These are phyloP conservation scores for Neurospora sp. DNA, from an alignment of 495 filamentous ascomycete species.

Conservation along the genomic window DNA sequence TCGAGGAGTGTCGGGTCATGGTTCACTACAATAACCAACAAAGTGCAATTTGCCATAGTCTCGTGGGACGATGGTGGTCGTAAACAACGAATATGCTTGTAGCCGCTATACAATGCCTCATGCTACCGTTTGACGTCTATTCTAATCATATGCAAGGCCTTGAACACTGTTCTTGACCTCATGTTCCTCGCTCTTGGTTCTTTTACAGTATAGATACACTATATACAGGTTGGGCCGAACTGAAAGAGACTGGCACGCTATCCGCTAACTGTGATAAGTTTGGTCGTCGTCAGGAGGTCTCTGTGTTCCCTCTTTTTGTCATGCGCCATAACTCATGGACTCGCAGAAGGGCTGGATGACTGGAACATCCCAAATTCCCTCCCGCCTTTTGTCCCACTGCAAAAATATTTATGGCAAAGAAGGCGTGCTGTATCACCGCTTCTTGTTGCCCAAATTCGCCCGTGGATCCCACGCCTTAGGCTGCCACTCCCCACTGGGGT, in stretches of 20 bases:
- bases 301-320: background rate
- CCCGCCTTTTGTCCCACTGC: background rate
- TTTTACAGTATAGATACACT: background rate
- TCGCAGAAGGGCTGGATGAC: background rate
- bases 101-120: background rate
- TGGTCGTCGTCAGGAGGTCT: background rate
- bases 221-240: background rate
- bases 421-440: conserved; percentile 13
- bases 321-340: background rate
- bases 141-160: background rate
- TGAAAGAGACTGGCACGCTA: background rate
- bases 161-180: background rate
- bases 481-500: conserved; percentile 65
- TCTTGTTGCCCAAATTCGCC: conserved; percentile 19
- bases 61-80: background rate
- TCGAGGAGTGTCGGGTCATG: background rate
- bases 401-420: background rate
- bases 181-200: background rate
- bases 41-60: background rate
- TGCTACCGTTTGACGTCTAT: background rate
- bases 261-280: background rate
- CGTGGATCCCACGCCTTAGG: conserved; percentile 59
- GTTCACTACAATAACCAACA: background rate
- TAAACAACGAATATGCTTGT: background rate
- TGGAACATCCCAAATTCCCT: background rate